Evolutionary conservation across 768 basidiomycete genomes (phyloP), one percentile per base, ranked within the genome.

Genomic region (Trametes villosa): DNA sequence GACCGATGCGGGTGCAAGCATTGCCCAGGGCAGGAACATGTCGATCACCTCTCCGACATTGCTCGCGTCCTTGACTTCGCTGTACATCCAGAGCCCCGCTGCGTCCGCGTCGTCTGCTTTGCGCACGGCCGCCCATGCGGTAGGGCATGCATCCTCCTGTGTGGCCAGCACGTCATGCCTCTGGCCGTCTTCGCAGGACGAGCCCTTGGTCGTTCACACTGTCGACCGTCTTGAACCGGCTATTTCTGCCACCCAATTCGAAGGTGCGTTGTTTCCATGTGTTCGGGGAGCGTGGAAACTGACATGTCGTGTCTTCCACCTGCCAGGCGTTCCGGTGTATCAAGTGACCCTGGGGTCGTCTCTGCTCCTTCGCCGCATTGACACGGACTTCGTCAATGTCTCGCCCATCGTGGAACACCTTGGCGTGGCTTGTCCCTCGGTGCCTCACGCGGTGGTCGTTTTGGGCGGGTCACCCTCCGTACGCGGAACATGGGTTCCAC

Each of bases 381-480:
- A 91, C 74, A 88, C 88, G 33, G 88, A 89, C 68, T 91, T 88
- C 65, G 88, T 91, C 67, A 88, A 91, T 70, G 78, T 91, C 46
- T 81, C 86, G 42, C 79, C 83, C 22, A 82, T 89, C 48, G 71
- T 81, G 4, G 74, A 77, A 29, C 77, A 78, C 71, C 76, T 81
- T 48, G 75, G 76, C 46, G 68, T 79, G 58, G 69, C 77, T 3
- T 75, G 71, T 61, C 78, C 76, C 18, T 69, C 48, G 67, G 73
- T 77, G 80, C 15, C 75, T 76, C 9, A 82, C 53, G 83, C 84
- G 18, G 79, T 79, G 9, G 71, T 78, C 4, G 77, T 91, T 6
- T 76, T 75, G 11, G 81, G 81, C 59, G 83, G 86, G 7, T 84
- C 83, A 15, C 71, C 78, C 12, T 71, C 76, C 26, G 79, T 91